phyloP scores from a whole-genome alignment of 768 basidiomycete species.

The Phlebiopsis gigantea region DNA sequence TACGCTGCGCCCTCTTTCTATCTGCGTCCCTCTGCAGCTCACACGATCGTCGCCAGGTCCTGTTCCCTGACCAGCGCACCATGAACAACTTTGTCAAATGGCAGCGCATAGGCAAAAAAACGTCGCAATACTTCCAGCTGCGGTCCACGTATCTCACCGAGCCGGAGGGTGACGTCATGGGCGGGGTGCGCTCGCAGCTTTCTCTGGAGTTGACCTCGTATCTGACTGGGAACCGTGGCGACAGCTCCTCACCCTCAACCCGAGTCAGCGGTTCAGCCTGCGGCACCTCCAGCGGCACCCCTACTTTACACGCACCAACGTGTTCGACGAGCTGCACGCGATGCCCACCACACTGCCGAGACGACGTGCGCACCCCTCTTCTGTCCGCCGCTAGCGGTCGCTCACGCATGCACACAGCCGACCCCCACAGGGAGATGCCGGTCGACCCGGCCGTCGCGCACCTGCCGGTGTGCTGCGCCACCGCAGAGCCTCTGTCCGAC shows the following conservation, averaged over 20 bases:
- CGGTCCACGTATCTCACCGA: slow-evolving; percentile 5
- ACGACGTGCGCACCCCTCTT: background rate
- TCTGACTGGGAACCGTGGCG: background rate
- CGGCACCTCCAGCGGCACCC: slow-evolving; percentile 9
- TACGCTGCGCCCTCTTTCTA: slow-evolving; percentile 14
- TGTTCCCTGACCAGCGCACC: slow-evolving; percentile 11
- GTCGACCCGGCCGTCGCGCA: background rate
- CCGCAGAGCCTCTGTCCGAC: background rate
- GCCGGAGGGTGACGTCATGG: slow-evolving; percentile 6
- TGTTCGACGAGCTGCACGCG: background rate
- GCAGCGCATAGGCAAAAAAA: background rate
- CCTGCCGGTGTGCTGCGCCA: slow-evolving; percentile 2
- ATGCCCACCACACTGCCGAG: background rate
- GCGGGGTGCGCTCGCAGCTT: slow-evolving; percentile 9
- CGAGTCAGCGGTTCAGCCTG: slow-evolving; percentile 3
- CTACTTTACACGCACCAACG: slow-evolving; percentile 6
- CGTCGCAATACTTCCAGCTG: slow-evolving; percentile 4
- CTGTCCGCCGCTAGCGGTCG: background rate
- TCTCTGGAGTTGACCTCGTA: background rate
- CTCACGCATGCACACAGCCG: no score
- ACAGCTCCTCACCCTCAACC: slow-evolving; percentile 11
- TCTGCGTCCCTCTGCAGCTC: background rate
- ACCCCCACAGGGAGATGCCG: background rate
- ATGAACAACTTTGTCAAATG: slow-evolving; percentile 5
- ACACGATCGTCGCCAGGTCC: slow-evolving; percentile 3